These are phyloP conservation scores for Aechmea fasciata DNA, from an alignment of 176 grass and related monocot species.

Conservation along the genomic window DNA sequence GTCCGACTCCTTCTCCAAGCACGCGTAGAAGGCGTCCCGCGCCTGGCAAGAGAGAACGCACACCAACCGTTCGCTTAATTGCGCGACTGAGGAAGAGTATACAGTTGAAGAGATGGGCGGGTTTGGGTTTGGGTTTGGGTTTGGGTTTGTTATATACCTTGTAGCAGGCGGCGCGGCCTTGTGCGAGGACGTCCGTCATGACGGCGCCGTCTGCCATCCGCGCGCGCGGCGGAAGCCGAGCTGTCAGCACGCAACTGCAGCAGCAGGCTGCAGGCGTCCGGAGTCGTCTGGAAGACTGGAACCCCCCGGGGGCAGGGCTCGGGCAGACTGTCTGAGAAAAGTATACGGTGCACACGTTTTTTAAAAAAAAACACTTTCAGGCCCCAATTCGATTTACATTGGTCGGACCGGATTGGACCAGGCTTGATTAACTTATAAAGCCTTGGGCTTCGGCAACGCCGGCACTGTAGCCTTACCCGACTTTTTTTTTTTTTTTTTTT, in stretches of 20 bases:
- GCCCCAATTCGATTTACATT: no score
- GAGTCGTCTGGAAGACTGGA: no score
- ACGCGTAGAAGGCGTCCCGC: constrained; percentile 76
- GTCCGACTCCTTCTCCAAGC: constrained; percentile 71
- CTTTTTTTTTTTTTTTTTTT: no score
- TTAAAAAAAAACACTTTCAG: no score
- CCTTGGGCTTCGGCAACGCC: no score
- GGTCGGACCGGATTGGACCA: no score
- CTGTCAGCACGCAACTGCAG: background rate
- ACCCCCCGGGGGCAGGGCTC: no score
- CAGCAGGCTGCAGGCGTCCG: no score
- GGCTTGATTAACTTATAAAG: no score
- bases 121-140: background rate
- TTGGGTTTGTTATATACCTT: constrained; percentile 27
- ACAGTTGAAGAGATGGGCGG: background rate
- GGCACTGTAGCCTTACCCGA: no score
- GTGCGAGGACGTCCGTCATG: constrained; percentile 77
- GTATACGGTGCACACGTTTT: no score
- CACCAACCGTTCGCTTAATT: background rate
- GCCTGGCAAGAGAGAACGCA: constrained; percentile 24
- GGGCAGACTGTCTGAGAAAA: no score
- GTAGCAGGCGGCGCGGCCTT: constrained; percentile 71
- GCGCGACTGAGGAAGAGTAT: background rate
- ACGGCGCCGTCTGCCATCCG: constrained; percentile 18
- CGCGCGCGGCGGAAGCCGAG: background rate